These are phyloP conservation scores for Candida neerlandica DNA, from an alignment of 1,139 yeast species.

Conservation along the genomic window DNA sequence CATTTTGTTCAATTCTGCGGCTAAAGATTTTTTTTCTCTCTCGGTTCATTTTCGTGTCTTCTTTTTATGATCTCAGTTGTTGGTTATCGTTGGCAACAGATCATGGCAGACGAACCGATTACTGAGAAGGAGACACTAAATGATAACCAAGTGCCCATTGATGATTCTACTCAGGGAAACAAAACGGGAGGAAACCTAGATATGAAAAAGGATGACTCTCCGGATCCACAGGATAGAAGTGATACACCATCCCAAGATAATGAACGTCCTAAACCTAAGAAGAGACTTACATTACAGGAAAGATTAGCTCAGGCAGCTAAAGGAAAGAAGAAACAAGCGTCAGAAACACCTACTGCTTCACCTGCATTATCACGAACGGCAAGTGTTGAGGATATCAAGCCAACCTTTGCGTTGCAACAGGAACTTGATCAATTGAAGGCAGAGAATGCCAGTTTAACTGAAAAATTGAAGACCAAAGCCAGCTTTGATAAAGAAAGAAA, in stretches of 20 bases:
- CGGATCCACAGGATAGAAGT: conserved; percentile 1
- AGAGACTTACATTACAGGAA: conserved; percentile 73
- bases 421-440: conserved; percentile 12
- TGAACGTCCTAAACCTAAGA: conserved; percentile 23
- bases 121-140: neutral
- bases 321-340: conserved; percentile 32
- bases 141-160: neutral
- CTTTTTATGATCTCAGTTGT: neutral
- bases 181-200: neutral
- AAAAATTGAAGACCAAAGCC: conserved; percentile 8
- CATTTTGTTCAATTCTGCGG: neutral
- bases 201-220: neutral
- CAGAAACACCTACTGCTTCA: conserved; percentile 10
- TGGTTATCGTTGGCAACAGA: neutral
- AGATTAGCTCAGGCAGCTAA: conserved; percentile 81
- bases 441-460: conserved; percentile 8
- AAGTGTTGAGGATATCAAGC: conserved; percentile 3
- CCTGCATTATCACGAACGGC: conserved; percentile 9
- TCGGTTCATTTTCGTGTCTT: neutral
- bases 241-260: neutral
- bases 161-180: neutral
- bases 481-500: conserved; percentile 15
- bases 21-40: neutral
- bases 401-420: neutral
- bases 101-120: neutral